Conservation (phyloP, 495 filamentous ascomycete genomes). For the Penicillium goetzii region DNA sequence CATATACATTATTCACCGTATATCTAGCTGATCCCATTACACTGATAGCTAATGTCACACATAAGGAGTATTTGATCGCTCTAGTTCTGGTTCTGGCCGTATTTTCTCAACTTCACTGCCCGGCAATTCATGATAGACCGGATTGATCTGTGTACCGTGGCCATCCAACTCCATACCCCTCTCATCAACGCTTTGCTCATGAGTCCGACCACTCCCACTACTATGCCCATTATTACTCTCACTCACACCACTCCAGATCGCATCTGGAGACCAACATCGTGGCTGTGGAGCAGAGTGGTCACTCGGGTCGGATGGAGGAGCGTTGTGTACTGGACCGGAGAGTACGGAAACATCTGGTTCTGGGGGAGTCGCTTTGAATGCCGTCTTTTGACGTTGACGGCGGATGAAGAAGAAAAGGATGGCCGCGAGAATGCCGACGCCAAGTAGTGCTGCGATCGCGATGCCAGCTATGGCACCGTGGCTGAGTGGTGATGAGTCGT, state of each 20-base stretch:
- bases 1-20: not conserved
- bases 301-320: conserved; percentile 12
- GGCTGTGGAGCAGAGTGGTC: conserved; percentile 9
- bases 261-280: conserved; percentile 26
- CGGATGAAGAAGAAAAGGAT: conserved; percentile 23
- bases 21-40: not conserved
- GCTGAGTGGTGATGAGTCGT: conserved; percentile 33
- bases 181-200: conserved; percentile 19
- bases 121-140: conserved; percentile 25
- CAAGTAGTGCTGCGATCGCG: conserved; percentile 27
- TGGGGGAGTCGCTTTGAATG: conserved; percentile 19
- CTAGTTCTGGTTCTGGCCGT: not conserved
- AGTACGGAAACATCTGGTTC: conserved; percentile 21
- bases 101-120: conserved; percentile 14
- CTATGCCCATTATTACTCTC: conserved; percentile 17
- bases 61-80: not conserved
- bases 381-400: conserved; percentile 24
- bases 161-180: conserved; percentile 25
- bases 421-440: conserved; percentile 22
- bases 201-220: conserved; percentile 11
- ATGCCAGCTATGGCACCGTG: conserved; percentile 31
- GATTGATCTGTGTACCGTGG: conserved; percentile 19
- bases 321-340: conserved; percentile 24
- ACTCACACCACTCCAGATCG: conserved; percentile 6
- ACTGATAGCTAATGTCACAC: not conserved